A percentile compares a stretch with the other conserved stretches of the same genome.
These are phyloP conservation scores for Daldinia vernicosa DNA, from an alignment of 495 filamentous ascomycete species.

Conservation along the genomic window DNA sequence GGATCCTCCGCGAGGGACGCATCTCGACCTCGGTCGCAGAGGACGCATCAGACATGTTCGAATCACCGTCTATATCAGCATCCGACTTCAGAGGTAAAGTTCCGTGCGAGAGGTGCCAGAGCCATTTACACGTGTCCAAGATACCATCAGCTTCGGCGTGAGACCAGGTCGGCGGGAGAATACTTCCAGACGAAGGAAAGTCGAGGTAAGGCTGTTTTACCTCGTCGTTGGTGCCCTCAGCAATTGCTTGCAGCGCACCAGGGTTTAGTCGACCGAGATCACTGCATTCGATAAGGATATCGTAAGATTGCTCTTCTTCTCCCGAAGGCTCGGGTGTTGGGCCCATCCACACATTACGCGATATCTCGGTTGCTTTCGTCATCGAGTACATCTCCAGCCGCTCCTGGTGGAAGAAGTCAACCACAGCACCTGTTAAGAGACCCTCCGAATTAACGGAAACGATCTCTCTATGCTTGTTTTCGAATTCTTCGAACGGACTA, in stretches of 20 bases:
- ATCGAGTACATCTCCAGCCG: slow-evolving; percentile 91
- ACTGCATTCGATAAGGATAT: slow-evolving; percentile 85
- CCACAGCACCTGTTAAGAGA: slow-evolving; percentile 75
- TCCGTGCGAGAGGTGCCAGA: slow-evolving; percentile 78
- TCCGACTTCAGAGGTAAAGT: slow-evolving; percentile 54
- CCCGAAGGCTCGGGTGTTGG: slow-evolving; percentile 76
- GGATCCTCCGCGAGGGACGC: slow-evolving; percentile 64
- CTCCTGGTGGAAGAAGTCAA: slow-evolving; percentile 93
- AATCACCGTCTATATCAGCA: slow-evolving; percentile 54
- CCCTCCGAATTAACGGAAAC: slow-evolving; percentile 80
- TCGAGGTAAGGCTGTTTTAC: slow-evolving; percentile 66
- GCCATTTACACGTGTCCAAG: slow-evolving; percentile 86
- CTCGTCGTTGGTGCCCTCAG: slow-evolving; percentile 52
- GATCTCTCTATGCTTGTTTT: slow-evolving; percentile 71
- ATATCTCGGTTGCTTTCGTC: slow-evolving; percentile 88
- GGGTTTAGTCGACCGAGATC: slow-evolving; percentile 78
- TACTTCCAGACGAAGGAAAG: slow-evolving; percentile 92
- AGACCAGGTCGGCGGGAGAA: slow-evolving; percentile 81
- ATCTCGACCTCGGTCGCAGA: slow-evolving; percentile 45
- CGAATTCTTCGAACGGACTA: slow-evolving; percentile 77
- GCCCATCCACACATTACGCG: slow-evolving; percentile 88
- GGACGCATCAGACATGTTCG: slow-evolving; percentile 43
- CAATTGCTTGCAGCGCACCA: slow-evolving; percentile 58
- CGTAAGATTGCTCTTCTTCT: slow-evolving; percentile 60
- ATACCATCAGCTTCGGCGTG: slow-evolving; percentile 83